phyloP scores from a whole-genome alignment of 352 stramenopile species.

The Phytopythium aichiense region DNA sequence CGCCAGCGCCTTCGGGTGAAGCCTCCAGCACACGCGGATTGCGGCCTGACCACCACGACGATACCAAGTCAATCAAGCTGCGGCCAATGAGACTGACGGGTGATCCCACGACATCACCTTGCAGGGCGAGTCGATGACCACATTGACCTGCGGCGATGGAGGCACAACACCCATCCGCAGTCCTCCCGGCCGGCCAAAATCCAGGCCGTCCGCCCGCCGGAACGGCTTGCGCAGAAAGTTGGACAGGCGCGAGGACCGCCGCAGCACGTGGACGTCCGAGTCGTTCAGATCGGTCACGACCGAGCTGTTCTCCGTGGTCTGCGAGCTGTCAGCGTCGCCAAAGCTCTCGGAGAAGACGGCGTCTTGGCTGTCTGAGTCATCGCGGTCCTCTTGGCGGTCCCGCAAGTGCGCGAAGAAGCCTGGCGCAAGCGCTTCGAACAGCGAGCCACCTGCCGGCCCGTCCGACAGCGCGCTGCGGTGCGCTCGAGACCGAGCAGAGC shows the following conservation, averaged over 20 bases:
- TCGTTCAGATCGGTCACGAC: slow-evolving; percentile 58
- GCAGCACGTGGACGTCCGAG: slow-evolving; percentile 33
- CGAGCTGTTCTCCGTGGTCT: slow-evolving; percentile 71
- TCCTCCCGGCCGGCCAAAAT: slow-evolving; percentile 33
- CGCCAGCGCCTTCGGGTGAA: slow-evolving; percentile 43
- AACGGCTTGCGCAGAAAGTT: slow-evolving; percentile 71
- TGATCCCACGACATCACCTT: slow-evolving; percentile 35
- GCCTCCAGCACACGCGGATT: slow-evolving; percentile 52
- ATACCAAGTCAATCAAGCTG: slow-evolving; percentile 4
- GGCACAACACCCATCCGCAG: slow-evolving; percentile 45
- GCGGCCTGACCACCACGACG: slow-evolving; percentile 32
- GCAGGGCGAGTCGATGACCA: slow-evolving; percentile 43
- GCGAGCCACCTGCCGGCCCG: slow-evolving; percentile 19
- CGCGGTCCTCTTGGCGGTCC: slow-evolving; percentile 22
- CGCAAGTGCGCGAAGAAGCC: background rate
- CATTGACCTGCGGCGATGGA: slow-evolving; percentile 34
- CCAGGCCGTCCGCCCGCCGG: slow-evolving; percentile 47
- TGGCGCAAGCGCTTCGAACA: slow-evolving; percentile 12
- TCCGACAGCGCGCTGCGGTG: slow-evolving; percentile 5
- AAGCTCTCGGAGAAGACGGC: slow-evolving; percentile 77
- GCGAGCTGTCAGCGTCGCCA: slow-evolving; percentile 62
- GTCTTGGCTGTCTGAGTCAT: slow-evolving; percentile 63
- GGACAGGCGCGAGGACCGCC: slow-evolving; percentile 56
- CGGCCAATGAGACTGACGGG: background rate
- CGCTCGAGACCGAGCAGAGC: slow-evolving; percentile 14